Evolutionary conservation across 495 filamentous ascomycete species (phyloP).

Genomic region (Daldinia concentrica): DNA sequence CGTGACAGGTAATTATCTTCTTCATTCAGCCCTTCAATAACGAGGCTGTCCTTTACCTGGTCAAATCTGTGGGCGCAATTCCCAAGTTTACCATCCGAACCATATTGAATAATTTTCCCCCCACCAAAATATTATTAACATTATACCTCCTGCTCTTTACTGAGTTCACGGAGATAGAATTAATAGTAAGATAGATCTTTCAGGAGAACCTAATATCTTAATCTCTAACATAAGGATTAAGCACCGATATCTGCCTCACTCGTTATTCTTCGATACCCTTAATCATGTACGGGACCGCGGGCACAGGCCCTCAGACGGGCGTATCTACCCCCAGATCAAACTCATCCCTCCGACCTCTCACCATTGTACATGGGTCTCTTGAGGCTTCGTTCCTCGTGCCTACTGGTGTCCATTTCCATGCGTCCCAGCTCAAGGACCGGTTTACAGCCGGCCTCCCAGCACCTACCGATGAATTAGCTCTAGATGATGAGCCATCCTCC

Average conservation of each 20-base stretch:
- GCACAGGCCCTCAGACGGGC: slow-evolving; percentile 87
- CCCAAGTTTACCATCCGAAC: slow-evolving; percentile 9
- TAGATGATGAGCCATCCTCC: slow-evolving; percentile 97
- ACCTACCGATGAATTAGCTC: slow-evolving; percentile 94
- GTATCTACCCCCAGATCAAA: slow-evolving; percentile 92
- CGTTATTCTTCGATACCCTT: slow-evolving; percentile 32
- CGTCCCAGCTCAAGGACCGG: slow-evolving; percentile 86
- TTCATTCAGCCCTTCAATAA: slow-evolving; percentile 8
- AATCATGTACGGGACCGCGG: slow-evolving; percentile 86
- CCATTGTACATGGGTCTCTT: slow-evolving; percentile 89
- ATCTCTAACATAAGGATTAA: slow-evolving; percentile 6
- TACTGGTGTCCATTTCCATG: slow-evolving; percentile 93
- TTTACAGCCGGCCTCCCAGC: slow-evolving; percentile 85
- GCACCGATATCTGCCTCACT: slow-evolving; percentile 11
- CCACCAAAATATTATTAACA: slow-evolving; percentile 28
- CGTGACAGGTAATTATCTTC: slow-evolving; percentile 20
- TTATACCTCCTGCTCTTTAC: slow-evolving; percentile 51
- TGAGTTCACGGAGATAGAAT: slow-evolving; percentile 50
- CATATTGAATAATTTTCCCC: slow-evolving; percentile 10
- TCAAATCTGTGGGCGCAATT: slow-evolving; percentile 18
- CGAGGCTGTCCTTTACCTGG: slow-evolving; percentile 15
- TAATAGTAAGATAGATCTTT: slow-evolving; percentile 30
- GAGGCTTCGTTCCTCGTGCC: slow-evolving; percentile 95
- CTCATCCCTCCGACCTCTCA: slow-evolving; percentile 87
- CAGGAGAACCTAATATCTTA: neutral